phyloP scores from a whole-genome alignment of 768 basidiomycete genomes.

The Holtermannia corniformis region DNA sequence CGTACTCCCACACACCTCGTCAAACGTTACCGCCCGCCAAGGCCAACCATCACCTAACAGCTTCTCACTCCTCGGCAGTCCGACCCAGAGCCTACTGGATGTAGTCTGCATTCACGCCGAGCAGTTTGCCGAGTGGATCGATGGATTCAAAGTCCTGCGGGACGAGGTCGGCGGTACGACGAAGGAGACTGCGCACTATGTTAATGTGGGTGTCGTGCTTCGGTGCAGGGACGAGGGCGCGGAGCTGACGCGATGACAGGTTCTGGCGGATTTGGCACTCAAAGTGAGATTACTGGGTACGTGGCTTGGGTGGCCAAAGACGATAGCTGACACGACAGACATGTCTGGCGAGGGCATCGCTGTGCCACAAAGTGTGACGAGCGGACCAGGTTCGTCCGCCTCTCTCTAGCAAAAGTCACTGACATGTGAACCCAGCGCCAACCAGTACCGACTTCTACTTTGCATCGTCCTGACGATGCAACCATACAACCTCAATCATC shows the following conservation, averaged over 20 bases:
- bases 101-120: constrained; percentile 30
- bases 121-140: constrained; percentile 35
- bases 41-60: constrained; percentile 23
- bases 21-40: constrained; percentile 26
- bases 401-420: background rate
- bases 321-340: constrained; percentile 11
- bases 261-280: constrained; percentile 30
- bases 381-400: constrained; percentile 20
- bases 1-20: constrained; percentile 16
- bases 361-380: constrained; percentile 25
- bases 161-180: constrained; percentile 27
- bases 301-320: background rate
- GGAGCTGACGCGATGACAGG: constrained; percentile 9
- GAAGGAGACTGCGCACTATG: constrained; percentile 18
- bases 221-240: background rate
- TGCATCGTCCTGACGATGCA: constrained; percentile 14
- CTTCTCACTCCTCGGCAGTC: constrained; percentile 29
- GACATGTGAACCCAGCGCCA: constrained; percentile 14
- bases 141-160: constrained; percentile 26
- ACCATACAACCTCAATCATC: background rate
- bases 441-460: constrained; percentile 32
- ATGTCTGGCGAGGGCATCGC: constrained; percentile 35
- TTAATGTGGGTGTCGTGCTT: constrained; percentile 18
- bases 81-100: constrained; percentile 26
- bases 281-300: constrained; percentile 17